These are phyloP conservation scores for Excoecaria agallocha DNA, from an alignment of 345 rosid genomes.

Conservation along the genomic window DNA sequence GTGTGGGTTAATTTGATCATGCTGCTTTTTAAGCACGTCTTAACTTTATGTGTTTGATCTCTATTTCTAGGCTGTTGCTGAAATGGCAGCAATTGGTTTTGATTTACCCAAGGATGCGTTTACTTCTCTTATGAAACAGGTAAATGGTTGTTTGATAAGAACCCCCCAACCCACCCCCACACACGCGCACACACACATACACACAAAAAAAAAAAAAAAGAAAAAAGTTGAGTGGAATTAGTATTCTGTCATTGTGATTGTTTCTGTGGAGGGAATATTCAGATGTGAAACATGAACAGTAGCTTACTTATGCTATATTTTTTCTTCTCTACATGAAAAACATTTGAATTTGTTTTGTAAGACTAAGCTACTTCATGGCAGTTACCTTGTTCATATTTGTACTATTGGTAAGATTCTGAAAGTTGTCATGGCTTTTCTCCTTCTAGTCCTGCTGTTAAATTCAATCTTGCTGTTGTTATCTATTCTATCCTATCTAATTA, in stretches of 20 bases:
- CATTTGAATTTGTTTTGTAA: background rate
- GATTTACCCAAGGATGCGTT: constrained; percentile 84
- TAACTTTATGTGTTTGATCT: background rate
- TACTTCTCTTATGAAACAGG: constrained; percentile 91
- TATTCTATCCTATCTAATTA: background rate
- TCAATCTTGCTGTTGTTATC: background rate
- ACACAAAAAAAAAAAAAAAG: too few relatives aligned
- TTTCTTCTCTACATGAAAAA: background rate
- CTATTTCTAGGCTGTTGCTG: constrained; percentile 66
- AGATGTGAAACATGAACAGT: background rate
- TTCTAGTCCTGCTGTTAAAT: background rate
- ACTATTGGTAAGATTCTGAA: background rate
- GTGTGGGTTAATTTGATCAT: constrained; percentile 5
- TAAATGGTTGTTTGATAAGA: constrained; percentile 2
- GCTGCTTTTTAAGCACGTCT: background rate
- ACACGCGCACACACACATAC: too few relatives aligned
- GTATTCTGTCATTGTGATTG: too few relatives aligned
- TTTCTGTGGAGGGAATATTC: background rate
- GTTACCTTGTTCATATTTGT: background rate
- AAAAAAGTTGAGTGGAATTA: too few relatives aligned
- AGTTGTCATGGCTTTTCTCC: background rate
- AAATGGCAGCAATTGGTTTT: constrained; percentile 95
- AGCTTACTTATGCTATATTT: background rate
- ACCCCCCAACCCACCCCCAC: too few relatives aligned
- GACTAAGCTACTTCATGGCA: background rate